These are phyloP conservation scores for Euphorbia lathyris DNA, from an alignment of 345 rosid species.

Conservation along the genomic window DNA sequence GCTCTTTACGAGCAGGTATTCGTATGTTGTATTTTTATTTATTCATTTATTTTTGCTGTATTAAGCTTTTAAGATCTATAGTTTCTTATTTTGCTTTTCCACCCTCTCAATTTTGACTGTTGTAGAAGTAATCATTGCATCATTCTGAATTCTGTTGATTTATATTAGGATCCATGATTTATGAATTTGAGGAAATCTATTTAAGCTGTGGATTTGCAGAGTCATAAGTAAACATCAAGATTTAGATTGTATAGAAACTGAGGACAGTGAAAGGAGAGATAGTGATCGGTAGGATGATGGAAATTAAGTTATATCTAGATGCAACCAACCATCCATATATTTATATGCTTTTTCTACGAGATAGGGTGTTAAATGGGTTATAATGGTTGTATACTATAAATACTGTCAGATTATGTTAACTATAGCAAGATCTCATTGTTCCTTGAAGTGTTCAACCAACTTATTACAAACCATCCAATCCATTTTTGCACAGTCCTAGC, in stretches of 20 bases:
- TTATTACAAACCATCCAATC: too few species aligned
- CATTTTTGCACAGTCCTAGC: background rate
- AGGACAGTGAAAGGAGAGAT: background rate
- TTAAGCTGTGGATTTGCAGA: conserved; percentile 6
- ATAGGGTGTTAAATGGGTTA: too few species aligned
- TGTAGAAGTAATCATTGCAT: background rate
- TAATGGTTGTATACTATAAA: too few species aligned
- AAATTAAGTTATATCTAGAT: background rate
- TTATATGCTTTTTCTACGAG: too few species aligned
- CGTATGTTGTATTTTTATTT: background rate
- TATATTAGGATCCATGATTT: background rate
- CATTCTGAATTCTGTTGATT: conserved; percentile 2
- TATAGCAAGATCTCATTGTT: too few species aligned
- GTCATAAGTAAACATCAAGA: background rate
- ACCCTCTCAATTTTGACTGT: background rate
- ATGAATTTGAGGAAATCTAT: background rate
- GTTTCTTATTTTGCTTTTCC: conserved; percentile 9
- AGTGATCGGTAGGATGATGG: background rate
- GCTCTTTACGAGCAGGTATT: conserved; percentile 72
- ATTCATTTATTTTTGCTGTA: background rate
- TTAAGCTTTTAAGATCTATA: background rate
- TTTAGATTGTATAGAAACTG: background rate
- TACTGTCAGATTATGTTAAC: too few species aligned
- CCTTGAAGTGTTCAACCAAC: too few species aligned
- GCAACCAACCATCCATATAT: conserved; percentile 1